Evolutionary conservation across 306 rosid genomes (phyloP).

Genomic region (Ceratonia siliqua): DNA sequence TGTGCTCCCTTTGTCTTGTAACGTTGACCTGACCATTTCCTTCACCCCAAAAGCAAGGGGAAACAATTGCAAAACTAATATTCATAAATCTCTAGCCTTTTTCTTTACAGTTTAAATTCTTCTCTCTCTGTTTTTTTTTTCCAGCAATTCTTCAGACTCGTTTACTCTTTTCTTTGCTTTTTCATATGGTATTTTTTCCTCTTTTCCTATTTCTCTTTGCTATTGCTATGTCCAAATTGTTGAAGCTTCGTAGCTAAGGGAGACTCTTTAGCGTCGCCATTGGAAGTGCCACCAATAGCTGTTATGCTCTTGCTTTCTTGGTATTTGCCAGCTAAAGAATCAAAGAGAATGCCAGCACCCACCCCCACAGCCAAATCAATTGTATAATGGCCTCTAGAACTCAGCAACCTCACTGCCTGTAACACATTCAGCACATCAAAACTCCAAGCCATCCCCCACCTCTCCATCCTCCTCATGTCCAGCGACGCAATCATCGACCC

Average conservation of each 20-base stretch:
- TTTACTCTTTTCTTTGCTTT: no score
- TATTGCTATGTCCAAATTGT: not conserved
- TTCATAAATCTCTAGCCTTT: no score
- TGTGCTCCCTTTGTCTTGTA: no score
- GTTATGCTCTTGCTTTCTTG: constrained; percentile 51
- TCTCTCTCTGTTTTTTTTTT: no score
- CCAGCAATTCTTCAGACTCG: no score
- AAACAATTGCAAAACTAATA: no score
- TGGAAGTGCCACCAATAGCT: not conserved
- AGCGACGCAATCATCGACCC: constrained; percentile 89
- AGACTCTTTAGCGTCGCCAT: not conserved
- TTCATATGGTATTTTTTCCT: no score
- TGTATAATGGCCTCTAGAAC: constrained; percentile 88
- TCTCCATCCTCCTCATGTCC: constrained; percentile 84
- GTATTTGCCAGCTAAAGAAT: constrained; percentile 76
- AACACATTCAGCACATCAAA: constrained; percentile 76
- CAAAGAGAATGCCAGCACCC: constrained; percentile 91
- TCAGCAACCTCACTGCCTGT: constrained; percentile 70
- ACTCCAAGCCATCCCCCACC: constrained; percentile 69
- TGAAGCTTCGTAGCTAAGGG: constrained; percentile 18
- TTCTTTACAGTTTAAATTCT: no score
- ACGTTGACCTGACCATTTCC: no score
- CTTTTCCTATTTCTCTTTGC: not conserved
- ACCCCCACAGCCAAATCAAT: constrained; percentile 86
- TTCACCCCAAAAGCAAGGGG: no score